Conservation (phyloP, 106 monocot genomes). For the Platanthera zijinensis region DNA sequence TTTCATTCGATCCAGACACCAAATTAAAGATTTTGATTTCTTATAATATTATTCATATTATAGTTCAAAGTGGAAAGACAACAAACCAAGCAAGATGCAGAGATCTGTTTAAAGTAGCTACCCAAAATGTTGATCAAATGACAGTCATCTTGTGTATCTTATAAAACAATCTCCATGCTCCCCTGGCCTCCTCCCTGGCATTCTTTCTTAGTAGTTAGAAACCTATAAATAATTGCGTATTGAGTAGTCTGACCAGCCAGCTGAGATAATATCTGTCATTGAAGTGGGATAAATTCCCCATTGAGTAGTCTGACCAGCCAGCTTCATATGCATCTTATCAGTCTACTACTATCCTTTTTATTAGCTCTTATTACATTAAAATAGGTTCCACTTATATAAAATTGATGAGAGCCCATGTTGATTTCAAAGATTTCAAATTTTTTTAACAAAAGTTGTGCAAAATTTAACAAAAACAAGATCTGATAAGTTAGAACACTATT, state of each 20-base stretch:
- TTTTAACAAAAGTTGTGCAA: background rate
- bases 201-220: too few species aligned
- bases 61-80: too few species aligned
- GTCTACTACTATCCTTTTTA: background rate
- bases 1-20: too few species aligned
- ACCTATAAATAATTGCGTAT: background rate
- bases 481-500: background rate
- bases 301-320: background rate
- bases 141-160: too few species aligned
- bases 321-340: background rate
- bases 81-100: too few species aligned
- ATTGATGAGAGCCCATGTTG: background rate
- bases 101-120: too few species aligned
- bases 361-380: background rate
- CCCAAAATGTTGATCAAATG: too few species aligned
- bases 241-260: too few species aligned
- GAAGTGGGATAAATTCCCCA: background rate
- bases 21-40: too few species aligned
- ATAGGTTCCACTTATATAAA: background rate
- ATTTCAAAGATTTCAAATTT: background rate
- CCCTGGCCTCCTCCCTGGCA: too few species aligned
- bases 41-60: too few species aligned
- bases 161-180: too few species aligned
- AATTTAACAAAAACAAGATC: background rate
- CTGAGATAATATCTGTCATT: background rate